Percentiles rank a stretch among this genome's conserved stretches.
phyloP scores from a whole-genome alignment of 306 rosid species.

The Vicia villosa region DNA sequence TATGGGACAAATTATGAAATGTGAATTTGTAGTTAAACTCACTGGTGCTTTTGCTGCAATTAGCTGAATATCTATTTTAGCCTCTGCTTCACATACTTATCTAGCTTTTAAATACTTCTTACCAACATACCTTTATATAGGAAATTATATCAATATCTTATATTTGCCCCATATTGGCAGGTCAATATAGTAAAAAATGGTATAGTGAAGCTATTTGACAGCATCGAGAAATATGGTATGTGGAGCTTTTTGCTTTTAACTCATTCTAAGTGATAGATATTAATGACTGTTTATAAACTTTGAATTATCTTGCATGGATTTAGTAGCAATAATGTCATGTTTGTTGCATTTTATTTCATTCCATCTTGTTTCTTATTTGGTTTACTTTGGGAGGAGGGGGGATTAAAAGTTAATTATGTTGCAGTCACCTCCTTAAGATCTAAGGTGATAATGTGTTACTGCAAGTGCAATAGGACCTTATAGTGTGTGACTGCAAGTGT shows the following conservation, averaged over 20 bases:
- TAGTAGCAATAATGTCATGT: constrained; percentile 27
- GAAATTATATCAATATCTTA: constrained; percentile 37
- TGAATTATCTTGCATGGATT: not conserved
- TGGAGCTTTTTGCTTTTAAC: constrained; percentile 32
- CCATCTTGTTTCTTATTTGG: not conserved
- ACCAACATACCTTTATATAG: not conserved
- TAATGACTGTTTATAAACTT: constrained; percentile 1
- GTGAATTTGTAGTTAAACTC: constrained; percentile 5
- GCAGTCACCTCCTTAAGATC: constrained; percentile 13
- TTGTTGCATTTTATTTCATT: constrained; percentile 18
- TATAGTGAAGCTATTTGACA: constrained; percentile 89
- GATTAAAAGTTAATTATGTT: constrained; percentile 1
- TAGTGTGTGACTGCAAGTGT: not conserved
- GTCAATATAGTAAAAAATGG: constrained; percentile 74
- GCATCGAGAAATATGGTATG: constrained; percentile 95
- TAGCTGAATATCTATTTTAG: constrained; percentile 21
- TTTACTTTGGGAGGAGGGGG: not conserved
- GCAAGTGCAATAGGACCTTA: not conserved
- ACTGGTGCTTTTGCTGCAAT: constrained; percentile 3
- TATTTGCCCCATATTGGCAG: constrained; percentile 52
- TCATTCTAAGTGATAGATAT: constrained; percentile 19
- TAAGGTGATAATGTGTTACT: constrained; percentile 7
- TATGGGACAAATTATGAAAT: constrained; percentile 1
- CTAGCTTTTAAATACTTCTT: constrained; percentile 25
- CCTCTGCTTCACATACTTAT: not conserved